Evolutionary conservation across 257 asterid genomes (phyloP), one percentile per base, ranked within the genome.

Genomic region (Agastache rugosa): DNA sequence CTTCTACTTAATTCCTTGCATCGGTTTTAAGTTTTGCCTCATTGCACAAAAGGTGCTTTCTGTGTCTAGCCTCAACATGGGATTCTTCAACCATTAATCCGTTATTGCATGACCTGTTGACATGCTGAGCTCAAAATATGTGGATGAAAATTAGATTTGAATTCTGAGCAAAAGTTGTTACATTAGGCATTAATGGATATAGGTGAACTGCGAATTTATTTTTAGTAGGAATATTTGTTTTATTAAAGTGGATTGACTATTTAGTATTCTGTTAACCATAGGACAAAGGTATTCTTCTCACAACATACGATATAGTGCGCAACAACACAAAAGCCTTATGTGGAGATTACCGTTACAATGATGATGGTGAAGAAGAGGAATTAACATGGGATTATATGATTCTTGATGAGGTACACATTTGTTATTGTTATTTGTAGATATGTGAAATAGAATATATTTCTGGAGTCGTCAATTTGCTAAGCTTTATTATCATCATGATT

Each of bases 261-360:
- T 64, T 59, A 61, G 53, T 50, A 50, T 61, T 74, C 68, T 72
- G 67, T 29, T 45, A 72, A 67, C 73, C 66, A 50, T 64, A 93
- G 98, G 96, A 87, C 78, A 90, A 90, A 85, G 98, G 97, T 50
- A 70, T 93, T 65, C 97, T 93, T 72, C 82, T 93, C 56, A 93
- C 98, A 63, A 93, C 98, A 61, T 93, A 93, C 59, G 98, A 93
- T 75, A 93, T 93, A 69, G 97, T 93, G 71, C 83, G 98, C 76
- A 87, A 87, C 78, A 93, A 93, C 77, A 73, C 84, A 12, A 86
- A 87, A 69, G 70, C 91, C 47, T 78, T 93, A 64, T 85, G 95
- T 78, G 97, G 97, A 70, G 85, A 83, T 79, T 55, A 72, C 67
- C 76, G 54, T 63, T 75, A 77, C 54, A 53, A 67, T 69, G 86